These are phyloP conservation scores for Termitomyces heimii DNA, from an alignment of 768 basidiomycete species.

Conservation along the genomic window DNA sequence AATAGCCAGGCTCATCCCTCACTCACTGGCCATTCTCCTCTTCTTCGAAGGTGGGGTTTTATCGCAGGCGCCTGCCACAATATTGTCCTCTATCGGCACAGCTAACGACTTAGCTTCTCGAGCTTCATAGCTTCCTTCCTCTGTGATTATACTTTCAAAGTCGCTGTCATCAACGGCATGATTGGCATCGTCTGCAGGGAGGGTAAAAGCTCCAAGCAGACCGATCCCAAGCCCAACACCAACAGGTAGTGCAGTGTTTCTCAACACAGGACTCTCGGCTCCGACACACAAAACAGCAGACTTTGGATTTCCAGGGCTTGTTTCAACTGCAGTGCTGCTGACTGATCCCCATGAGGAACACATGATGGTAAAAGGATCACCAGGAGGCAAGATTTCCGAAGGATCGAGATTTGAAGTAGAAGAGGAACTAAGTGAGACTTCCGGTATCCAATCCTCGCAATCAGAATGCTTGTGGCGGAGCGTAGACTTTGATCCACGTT, in stretches of 20 bases:
- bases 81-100: neutral
- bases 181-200: constrained; percentile 30
- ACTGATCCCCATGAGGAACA: constrained; percentile 34
- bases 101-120: constrained; percentile 9
- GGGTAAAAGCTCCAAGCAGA: constrained; percentile 49
- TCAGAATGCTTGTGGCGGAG: constrained; percentile 22
- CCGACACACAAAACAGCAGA: constrained; percentile 27
- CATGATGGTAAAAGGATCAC: constrained; percentile 43
- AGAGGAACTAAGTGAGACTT: constrained; percentile 19
- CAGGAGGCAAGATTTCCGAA: constrained; percentile 16
- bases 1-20: constrained; percentile 9
- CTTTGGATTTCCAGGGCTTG: constrained; percentile 19
- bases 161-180: constrained; percentile 23
- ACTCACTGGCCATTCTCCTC: constrained; percentile 35
- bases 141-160: constrained; percentile 24
- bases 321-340: constrained; percentile 12
- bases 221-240: constrained; percentile 44
- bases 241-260: constrained; percentile 28
- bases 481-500: constrained; percentile 22
- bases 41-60: constrained; percentile 44
- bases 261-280: constrained; percentile 51
- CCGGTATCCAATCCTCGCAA: constrained; percentile 37
- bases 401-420: constrained; percentile 16
- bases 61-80: constrained; percentile 11
- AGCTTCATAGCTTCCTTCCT: constrained; percentile 23